Evolutionary conservation across 768 basidiomycete species (phyloP).

Genomic region (Chiua virens): DNA sequence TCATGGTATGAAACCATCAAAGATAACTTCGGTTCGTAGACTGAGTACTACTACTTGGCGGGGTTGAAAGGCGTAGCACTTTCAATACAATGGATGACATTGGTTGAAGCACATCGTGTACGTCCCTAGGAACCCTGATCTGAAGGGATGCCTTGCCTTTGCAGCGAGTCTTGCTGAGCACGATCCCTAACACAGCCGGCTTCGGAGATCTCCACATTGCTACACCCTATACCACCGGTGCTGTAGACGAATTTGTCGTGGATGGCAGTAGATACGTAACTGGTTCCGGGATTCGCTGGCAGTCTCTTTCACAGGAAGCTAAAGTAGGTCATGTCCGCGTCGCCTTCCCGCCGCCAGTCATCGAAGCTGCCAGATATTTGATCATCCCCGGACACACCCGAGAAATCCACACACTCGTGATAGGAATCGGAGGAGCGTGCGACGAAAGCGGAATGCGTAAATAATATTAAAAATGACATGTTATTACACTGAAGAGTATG

Average conservation of each 20-base stretch:
- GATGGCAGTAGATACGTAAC: constrained; percentile 42
- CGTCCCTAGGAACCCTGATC: too few species aligned
- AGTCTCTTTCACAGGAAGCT: constrained; percentile 35
- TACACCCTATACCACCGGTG: constrained; percentile 5
- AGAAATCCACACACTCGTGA: neutral
- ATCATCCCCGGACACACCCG: constrained; percentile 2
- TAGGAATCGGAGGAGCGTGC: neutral
- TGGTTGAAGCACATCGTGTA: too few species aligned
- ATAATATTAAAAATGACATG: constrained; percentile 23
- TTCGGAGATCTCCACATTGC: too few species aligned
- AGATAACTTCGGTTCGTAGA: too few species aligned
- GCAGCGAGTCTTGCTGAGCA: too few species aligned
- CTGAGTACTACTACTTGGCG: too few species aligned
- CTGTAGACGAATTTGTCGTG: constrained; percentile 48
- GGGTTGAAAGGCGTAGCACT: too few species aligned
- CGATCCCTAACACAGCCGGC: too few species aligned
- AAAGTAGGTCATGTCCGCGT: neutral
- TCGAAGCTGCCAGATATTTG: constrained; percentile 8
- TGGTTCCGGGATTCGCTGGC: neutral
- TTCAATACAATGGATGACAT: too few species aligned
- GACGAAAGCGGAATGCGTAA: constrained; percentile 4
- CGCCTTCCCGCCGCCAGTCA: constrained; percentile 7
- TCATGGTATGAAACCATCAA: constrained; percentile 11
- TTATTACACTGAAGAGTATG: constrained; percentile 21
- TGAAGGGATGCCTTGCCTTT: too few species aligned